Evolutionary conservation across 805 yeast genomes (phyloP).

Genomic region (Monosporozyma unispora): DNA sequence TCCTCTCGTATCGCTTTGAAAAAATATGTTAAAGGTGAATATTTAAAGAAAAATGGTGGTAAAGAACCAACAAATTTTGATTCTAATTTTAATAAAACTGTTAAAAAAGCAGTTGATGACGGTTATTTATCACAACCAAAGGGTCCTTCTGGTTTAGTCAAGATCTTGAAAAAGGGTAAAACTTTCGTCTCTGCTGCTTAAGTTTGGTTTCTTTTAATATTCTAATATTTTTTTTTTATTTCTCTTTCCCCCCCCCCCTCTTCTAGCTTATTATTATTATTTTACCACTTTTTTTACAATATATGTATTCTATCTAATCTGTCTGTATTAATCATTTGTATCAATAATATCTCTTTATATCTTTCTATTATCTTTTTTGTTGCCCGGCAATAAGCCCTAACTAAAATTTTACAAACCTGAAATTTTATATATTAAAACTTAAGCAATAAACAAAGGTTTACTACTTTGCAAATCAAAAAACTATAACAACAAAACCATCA

Average conservation of each 20-base stretch:
- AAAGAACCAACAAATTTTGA: conserved; percentile 63
- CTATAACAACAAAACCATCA: no score
- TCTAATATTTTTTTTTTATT: neutral
- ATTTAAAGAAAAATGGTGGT: conserved; percentile 60
- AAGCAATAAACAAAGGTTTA: neutral
- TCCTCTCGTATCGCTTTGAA: conserved; percentile 82
- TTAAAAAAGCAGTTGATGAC: conserved; percentile 70
- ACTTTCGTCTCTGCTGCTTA: conserved; percentile 12
- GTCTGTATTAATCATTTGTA: neutral
- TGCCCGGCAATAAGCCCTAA: conserved; percentile 3
- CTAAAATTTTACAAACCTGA: conserved; percentile 1
- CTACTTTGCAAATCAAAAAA: no score
- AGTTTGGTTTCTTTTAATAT: neutral
- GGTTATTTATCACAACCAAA: conserved; percentile 78
- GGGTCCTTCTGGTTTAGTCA: conserved; percentile 46
- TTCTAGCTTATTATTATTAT: neutral
- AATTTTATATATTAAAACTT: neutral
- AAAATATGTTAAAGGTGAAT: conserved; percentile 51
- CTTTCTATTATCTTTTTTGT: neutral
- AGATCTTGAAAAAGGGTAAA: conserved; percentile 18
- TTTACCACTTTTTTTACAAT: no score
- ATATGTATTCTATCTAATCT: neutral
- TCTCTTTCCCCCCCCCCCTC: neutral
- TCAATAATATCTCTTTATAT: neutral
- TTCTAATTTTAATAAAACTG: conserved; percentile 53